A percentile compares a stretch with the other conserved stretches of the same genome.
phyloP scores from a whole-genome alignment of 1,284 basidiomycete species.

The Polyporus tsugae region DNA sequence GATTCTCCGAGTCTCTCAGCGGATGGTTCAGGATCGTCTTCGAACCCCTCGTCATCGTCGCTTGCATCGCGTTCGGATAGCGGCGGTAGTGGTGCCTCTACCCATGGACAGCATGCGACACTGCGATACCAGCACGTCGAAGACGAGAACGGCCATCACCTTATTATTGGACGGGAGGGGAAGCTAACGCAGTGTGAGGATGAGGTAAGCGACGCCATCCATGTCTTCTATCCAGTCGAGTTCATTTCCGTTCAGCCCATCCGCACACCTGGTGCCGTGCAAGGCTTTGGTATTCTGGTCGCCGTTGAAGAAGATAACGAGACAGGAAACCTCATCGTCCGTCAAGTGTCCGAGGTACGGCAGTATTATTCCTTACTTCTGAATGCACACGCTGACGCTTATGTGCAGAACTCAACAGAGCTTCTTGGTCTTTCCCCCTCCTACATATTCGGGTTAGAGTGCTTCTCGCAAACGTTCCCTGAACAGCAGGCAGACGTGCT shows the following conservation, averaged over 20 bases:
- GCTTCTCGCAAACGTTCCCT: conserved; percentile 79
- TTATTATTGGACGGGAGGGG: conserved; percentile 80
- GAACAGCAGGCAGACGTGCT: conserved; percentile 76
- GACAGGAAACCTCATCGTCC: conserved; percentile 66
- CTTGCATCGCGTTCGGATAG: conserved; percentile 17
- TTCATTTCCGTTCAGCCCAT: conserved; percentile 67
- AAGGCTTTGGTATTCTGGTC: conserved; percentile 87
- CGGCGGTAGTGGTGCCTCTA: conserved; percentile 25
- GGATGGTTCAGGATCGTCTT: conserved; percentile 28
- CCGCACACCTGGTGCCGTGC: conserved; percentile 84
- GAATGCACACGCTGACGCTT: background rate
- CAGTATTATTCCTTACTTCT: background rate
- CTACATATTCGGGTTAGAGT: conserved; percentile 82
- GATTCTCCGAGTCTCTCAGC: conserved; percentile 28
- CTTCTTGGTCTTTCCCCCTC: conserved; percentile 79
- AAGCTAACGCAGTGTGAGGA: conserved; percentile 79
- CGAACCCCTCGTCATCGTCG: conserved; percentile 16
- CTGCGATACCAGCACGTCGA: conserved; percentile 74
- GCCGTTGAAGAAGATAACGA: conserved; percentile 76
- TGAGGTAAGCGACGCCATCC: conserved; percentile 57
- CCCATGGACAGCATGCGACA: conserved; percentile 50
- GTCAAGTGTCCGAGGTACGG: conserved; percentile 85
- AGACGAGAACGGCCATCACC: conserved; percentile 77
- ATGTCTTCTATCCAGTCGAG: background rate
- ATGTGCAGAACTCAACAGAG: conserved; percentile 66